Conservation (phyloP, 441 rosid species). For the Lepidium campestre region DNA sequence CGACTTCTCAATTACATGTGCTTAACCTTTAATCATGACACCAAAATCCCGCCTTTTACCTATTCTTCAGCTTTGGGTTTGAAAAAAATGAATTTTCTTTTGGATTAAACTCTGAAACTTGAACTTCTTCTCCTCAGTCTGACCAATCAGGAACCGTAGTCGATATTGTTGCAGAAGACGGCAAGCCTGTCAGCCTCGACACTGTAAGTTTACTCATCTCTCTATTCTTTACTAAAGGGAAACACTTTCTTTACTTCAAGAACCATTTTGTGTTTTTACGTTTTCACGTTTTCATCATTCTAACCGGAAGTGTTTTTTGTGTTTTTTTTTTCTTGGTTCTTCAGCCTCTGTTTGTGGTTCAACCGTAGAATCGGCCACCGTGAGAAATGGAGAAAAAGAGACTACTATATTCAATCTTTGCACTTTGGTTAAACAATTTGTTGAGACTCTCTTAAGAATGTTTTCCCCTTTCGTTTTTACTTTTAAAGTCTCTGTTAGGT, state of each 20-base stretch:
- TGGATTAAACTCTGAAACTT: background rate
- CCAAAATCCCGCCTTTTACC: background rate
- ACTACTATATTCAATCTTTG: background rate
- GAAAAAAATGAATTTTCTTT: background rate
- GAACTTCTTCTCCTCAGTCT: slow-evolving; percentile 37
- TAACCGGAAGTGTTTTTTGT: background rate
- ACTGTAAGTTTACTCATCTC: slow-evolving; percentile 33
- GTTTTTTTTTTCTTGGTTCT: background rate
- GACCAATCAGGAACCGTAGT: slow-evolving; percentile 73
- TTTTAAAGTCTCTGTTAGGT: slow-evolving; percentile 16
- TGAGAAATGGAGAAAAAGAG: background rate
- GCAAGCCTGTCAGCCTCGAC: slow-evolving; percentile 66
- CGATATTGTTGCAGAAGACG: slow-evolving; percentile 61
- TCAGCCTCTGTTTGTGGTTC: slow-evolving; percentile 70
- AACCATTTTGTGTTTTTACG: background rate
- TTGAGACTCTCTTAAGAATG: background rate
- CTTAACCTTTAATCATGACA: background rate
- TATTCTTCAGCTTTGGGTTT: background rate
- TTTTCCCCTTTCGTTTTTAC: background rate
- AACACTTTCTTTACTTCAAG: background rate
- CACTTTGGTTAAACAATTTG: slow-evolving; percentile 6
- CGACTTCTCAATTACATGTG: background rate
- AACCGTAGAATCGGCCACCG: slow-evolving; percentile 36
- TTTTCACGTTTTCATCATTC: background rate
- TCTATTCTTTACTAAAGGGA: background rate